Evolutionary conservation across 1,284 basidiomycete genomes (phyloP).

Genomic region (Pseudozyma sp.): DNA sequence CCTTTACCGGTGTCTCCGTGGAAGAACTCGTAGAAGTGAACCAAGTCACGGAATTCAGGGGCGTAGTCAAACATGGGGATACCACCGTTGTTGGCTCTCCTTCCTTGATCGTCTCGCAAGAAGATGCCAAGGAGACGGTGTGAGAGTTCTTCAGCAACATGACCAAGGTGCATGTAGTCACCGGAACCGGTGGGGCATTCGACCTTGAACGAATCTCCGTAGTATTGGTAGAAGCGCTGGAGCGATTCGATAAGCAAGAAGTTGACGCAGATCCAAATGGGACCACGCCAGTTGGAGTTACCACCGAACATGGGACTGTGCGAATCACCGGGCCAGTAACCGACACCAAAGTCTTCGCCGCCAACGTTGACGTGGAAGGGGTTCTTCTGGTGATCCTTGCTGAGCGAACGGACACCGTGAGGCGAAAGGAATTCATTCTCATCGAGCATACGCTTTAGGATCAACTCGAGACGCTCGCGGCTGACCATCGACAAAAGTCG

Average conservation of each 20-base stretch:
- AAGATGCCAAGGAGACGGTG: slow-evolving; percentile 98
- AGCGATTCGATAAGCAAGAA: slow-evolving; percentile 88
- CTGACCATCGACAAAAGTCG: slow-evolving; percentile 88
- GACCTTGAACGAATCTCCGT: slow-evolving; percentile 71
- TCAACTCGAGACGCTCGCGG: slow-evolving; percentile 87
- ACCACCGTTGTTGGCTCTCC: slow-evolving; percentile 90
- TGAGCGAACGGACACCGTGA: slow-evolving; percentile 90
- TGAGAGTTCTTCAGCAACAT: slow-evolving; percentile 95
- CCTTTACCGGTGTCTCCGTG: slow-evolving; percentile 91
- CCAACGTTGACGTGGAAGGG: slow-evolving; percentile 96
- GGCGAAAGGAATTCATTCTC: slow-evolving; percentile 87
- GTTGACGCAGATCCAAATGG: slow-evolving; percentile 90
- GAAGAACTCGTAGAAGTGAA: slow-evolving; percentile 98
- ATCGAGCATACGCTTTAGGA: slow-evolving; percentile 95
- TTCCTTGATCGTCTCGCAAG: slow-evolving; percentile 84
- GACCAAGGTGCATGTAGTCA: slow-evolving; percentile 90
- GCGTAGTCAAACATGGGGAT: slow-evolving; percentile 87
- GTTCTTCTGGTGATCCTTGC: slow-evolving; percentile 84
- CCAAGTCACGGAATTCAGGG: slow-evolving; percentile 95
- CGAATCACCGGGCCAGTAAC: slow-evolving; percentile 98
- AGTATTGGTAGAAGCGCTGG: slow-evolving; percentile 84
- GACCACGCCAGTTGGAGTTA: slow-evolving; percentile 89
- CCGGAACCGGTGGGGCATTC: slow-evolving; percentile 96
- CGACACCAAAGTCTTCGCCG: slow-evolving; percentile 88
- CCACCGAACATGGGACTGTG: slow-evolving; percentile 98